Evolutionary conservation across 192 early-diverging fungal genomes (phyloP), one percentile per base, ranked within the genome.

Genomic region (Dispira simplex): DNA sequence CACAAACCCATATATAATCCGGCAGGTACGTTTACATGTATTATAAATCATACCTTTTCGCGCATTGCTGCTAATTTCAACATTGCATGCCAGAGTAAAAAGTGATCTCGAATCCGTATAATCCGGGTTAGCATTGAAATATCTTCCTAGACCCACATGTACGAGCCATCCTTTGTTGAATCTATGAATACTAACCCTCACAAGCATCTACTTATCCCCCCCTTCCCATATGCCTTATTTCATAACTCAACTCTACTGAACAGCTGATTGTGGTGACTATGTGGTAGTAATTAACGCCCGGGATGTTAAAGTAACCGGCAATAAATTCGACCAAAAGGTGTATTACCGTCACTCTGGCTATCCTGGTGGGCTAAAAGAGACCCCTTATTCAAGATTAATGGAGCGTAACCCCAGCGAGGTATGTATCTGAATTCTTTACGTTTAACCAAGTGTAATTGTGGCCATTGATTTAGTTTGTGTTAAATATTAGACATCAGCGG

Each of bases 281-380:
- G 95, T 98, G 0, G 92, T 98, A 1, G 90, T 98, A 14, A 85
- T 92, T 65, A 98, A 98, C 67, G 90, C 92, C 27, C 81, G 81
- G 59, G 82, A 89, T 65, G 71, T 93, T 12, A 74, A 71, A 20
- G 80, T 92, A 14, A 83, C 89, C 27, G 93, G 91, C 44, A 89
- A 89, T 62, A 93, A 95, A 70, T 81, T 77, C 16, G 78, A 84
- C 66, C 81, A 91, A 64, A 95, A 98, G 70, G 66, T 87, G 44
- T 98, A 95, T 77, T 71, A 82, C 64, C 85, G 88, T 76, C 92
- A 98, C 64, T 83, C 88, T 49, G 83, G 85, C 62, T 88, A 87
- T 72, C 87, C 87, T 11, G 93, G 95, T 57, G 91, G 90, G 43
- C 69, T 92, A 47, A 93, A 90, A 69, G 83, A 87, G 62, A 81